Base-by-base conservation (phyloP, 2,329 filamentous ascomycete species). In the Microascus cirrosus region DNA sequence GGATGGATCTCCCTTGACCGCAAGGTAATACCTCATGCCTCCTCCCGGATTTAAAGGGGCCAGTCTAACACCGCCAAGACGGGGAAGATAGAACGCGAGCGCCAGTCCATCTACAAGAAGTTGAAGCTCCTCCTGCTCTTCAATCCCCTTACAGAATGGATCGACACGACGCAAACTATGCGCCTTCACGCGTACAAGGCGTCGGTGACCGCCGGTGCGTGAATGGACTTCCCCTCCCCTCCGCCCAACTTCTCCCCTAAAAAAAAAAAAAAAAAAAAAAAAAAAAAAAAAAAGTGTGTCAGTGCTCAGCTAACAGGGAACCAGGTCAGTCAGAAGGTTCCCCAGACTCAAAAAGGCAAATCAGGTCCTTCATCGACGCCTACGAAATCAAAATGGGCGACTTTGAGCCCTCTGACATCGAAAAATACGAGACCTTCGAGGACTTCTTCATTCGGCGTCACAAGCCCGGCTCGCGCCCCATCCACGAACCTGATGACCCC, bases 81-180 rank as follows among this genome's bases (percentile, higher is more conserved):
- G 1, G 69, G 69, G 12, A 59, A 65, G 59, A 62, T 67, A 25
- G 67, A 67, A 58, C 70, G 71, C 24, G 71, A 76, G 60, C 66
- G 74, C 59, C 68, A 73, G 57, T 65, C 70, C 0, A 63, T 74
- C 22, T 63, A 63, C 58, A 72, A 75, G 62, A 75, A 75, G 56
- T 22, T 74, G 20, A 73, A 73, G 59, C 63, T 76, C 5, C 61
- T 73, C 3, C 25, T 75, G 0, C 66, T 75, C 8, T 74, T 75
- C 65, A 75, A 73, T 57, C 71, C 69, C 2, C 51, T 70, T 1
- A 68, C 63, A 7, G 72, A 73, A 65, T 74, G 70, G 72, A 65
- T 74, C 36, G 70, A 73, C 60, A 66, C 61, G 3, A 73, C 70
- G 0, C 67, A 70, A 57, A 58, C 63, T 8, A 66, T 74, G 66